Percentiles rank a stretch among this genome's conserved stretches.
phyloP scores from a whole-genome alignment of 2,329 filamentous ascomycete genomes.

The Aspergillus calidoustus region DNA sequence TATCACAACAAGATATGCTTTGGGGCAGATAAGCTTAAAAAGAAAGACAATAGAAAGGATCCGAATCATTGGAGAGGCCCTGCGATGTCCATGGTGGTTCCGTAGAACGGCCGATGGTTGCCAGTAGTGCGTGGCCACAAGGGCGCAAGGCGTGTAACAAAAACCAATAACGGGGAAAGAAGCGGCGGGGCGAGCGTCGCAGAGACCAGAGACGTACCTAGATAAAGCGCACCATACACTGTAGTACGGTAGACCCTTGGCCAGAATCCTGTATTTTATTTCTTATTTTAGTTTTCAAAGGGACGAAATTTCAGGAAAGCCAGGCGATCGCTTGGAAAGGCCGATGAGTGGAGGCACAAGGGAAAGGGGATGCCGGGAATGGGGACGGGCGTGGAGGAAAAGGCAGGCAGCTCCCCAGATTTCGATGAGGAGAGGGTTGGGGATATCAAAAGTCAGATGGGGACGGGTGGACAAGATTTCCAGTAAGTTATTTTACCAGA shows the following conservation, averaged over 20 bases:
- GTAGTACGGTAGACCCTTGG: conserved; percentile 20
- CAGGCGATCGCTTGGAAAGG: conserved; percentile 26
- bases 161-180: conserved; percentile 23
- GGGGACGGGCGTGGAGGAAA: conserved; percentile 32
- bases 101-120: conserved; percentile 27
- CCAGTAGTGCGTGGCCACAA: conserved; percentile 36
- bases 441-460: conserved; percentile 18
- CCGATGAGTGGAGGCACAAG: conserved; percentile 34
- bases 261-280: conserved; percentile 28
- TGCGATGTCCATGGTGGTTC: conserved; percentile 27
- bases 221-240: conserved; percentile 26
- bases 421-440: conserved; percentile 12
- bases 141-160: conserved; percentile 26
- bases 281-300: conserved; percentile 19
- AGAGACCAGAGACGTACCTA: conserved; percentile 31
- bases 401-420: conserved; percentile 22
- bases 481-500: conserved; percentile 27
- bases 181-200: conserved; percentile 20
- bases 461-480: conserved; percentile 20
- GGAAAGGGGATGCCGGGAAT: conserved; percentile 29
- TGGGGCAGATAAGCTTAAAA: conserved; percentile 15
- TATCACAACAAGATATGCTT: not conserved
- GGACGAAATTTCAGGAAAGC: conserved; percentile 13
- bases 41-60: not conserved
- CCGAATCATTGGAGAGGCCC: conserved; percentile 13